These are phyloP conservation scores for Podaxis pistillaris DNA, from an alignment of 768 basidiomycete species.

Conservation along the genomic window DNA sequence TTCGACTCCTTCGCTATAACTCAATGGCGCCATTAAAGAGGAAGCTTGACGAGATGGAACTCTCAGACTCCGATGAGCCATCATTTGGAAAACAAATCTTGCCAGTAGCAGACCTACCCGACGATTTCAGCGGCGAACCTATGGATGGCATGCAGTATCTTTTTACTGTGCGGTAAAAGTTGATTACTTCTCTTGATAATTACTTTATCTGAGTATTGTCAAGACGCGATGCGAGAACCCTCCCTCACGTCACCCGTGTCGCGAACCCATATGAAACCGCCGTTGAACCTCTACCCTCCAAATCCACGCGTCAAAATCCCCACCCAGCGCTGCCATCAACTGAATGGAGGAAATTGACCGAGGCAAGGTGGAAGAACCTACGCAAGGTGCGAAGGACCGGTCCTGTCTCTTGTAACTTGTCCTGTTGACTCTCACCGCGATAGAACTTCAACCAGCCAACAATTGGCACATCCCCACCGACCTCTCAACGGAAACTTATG, in stretches of 20 bases:
- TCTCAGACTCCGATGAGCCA: slow-evolving; percentile 61
- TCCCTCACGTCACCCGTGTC: slow-evolving; percentile 66
- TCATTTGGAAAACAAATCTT: slow-evolving; percentile 68
- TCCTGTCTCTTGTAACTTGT: background rate
- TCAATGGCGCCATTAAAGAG: slow-evolving; percentile 46
- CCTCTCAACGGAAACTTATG: slow-evolving; percentile 36
- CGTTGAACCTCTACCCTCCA: slow-evolving; percentile 21
- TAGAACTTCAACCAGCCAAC: slow-evolving; percentile 72
- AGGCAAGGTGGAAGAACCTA: slow-evolving; percentile 62
- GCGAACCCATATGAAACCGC: slow-evolving; percentile 63
- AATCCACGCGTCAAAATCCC: slow-evolving; percentile 19
- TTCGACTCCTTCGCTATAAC: background rate
- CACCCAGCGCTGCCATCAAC: slow-evolving; percentile 53
- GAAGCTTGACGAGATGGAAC: slow-evolving; percentile 35
- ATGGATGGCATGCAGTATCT: slow-evolving; percentile 77
- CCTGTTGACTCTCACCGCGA: slow-evolving; percentile 2
- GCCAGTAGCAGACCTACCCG: slow-evolving; percentile 79
- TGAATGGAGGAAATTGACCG: slow-evolving; percentile 63
- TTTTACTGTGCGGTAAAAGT: slow-evolving; percentile 70
- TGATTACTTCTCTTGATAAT: background rate
- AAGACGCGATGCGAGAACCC: slow-evolving; percentile 68
- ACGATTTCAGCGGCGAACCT: slow-evolving; percentile 62
- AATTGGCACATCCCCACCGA: slow-evolving; percentile 38
- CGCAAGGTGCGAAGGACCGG: slow-evolving; percentile 43
- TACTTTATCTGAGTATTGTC: background rate